Conservation (phyloP, 805 yeast species). For the Jamesozyma jinghongensis region DNA sequence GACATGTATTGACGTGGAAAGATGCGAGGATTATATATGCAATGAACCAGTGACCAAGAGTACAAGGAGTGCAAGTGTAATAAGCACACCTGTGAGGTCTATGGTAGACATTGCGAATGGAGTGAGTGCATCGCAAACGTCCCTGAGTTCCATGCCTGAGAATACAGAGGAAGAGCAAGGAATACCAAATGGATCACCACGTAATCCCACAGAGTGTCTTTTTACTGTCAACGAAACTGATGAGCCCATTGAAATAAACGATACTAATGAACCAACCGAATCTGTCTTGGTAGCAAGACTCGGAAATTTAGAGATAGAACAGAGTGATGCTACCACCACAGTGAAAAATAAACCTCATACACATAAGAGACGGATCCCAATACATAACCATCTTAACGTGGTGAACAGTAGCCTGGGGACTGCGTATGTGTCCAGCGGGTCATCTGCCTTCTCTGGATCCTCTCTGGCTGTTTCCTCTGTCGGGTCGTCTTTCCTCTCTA, state of each 20-base stretch:
- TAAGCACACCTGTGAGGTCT: conserved; percentile 13
- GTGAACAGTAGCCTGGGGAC: conserved; percentile 3
- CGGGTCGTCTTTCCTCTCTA: conserved; percentile 1
- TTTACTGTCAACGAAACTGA: conserved; percentile 7
- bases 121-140: conserved; percentile 3
- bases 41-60: conserved; percentile 2
- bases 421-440: neutral
- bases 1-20: conserved; percentile 36
- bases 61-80: neutral
- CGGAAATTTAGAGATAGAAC: neutral
- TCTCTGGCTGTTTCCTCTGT: conserved; percentile 3
- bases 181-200: neutral
- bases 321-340: too few relatives aligned
- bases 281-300: neutral
- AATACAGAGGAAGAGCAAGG: too few relatives aligned
- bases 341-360: neutral
- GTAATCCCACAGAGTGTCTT: neutral
- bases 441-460: neutral
- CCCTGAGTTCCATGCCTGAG: neutral
- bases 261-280: too few relatives aligned
- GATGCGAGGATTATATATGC: conserved; percentile 4
- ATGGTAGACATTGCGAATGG: conserved; percentile 21
- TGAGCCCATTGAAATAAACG: too few relatives aligned
- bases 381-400: conserved; percentile 9
- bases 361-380: conserved; percentile 1